Conservation (phyloP, 352 stramenopile genomes). For the Globisporangium viniferum region DNA sequence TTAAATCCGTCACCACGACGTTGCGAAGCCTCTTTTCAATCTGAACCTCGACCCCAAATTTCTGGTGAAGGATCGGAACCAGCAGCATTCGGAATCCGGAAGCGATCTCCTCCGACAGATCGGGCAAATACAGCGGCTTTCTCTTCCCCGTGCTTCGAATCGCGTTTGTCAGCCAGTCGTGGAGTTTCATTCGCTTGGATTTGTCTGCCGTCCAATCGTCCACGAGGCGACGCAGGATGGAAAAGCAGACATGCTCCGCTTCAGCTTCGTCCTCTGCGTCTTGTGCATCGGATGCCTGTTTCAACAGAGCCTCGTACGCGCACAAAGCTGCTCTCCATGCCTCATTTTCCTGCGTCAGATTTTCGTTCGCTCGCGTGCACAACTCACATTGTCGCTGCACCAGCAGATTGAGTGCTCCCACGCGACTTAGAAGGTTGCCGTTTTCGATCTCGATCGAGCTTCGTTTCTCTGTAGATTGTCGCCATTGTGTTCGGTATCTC, state of each 20-base stretch:
- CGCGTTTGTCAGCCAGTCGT: constrained; percentile 72
- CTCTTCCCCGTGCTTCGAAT: constrained; percentile 54
- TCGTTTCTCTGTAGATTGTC: constrained; percentile 29
- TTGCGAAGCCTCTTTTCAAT: constrained; percentile 57
- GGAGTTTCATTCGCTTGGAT: constrained; percentile 62
- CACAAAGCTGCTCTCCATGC: constrained; percentile 40
- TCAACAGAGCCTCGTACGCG: constrained; percentile 44
- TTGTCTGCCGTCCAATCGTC: constrained; percentile 71
- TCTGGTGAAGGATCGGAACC: constrained; percentile 52
- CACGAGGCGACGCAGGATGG: constrained; percentile 49
- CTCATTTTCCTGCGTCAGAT: constrained; percentile 28
- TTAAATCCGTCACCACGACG: constrained; percentile 62
- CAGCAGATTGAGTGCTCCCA: constrained; percentile 32
- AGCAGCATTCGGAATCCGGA: constrained; percentile 60
- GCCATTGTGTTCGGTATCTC: constrained; percentile 50
- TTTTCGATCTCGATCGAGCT: constrained; percentile 40
- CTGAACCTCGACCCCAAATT: constrained; percentile 54
- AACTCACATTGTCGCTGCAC: constrained; percentile 27
- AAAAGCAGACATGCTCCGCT: constrained; percentile 56
- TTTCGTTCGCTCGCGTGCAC: constrained; percentile 27
- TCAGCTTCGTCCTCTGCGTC: constrained; percentile 39
- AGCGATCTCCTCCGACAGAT: constrained; percentile 60
- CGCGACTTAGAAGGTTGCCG: constrained; percentile 30
- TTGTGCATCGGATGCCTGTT: constrained; percentile 19
- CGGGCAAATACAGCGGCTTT: constrained; percentile 50